Evolutionary conservation across 495 filamentous ascomycete genomes (phyloP).

Genomic region (Penicillium paradoxum): DNA sequence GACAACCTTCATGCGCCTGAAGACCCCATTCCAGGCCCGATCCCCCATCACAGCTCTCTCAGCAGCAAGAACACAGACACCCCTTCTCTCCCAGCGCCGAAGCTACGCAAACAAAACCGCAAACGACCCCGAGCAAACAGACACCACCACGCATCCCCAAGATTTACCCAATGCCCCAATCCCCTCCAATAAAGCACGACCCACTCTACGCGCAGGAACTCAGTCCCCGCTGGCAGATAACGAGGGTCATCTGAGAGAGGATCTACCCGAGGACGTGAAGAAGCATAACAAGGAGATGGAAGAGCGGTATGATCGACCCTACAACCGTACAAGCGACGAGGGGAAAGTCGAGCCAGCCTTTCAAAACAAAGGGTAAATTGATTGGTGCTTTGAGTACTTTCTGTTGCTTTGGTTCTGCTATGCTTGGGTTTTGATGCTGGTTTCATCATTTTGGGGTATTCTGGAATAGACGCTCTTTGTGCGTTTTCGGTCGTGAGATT

Average conservation of each 20-base stretch:
- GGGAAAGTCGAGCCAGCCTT: conserved; percentile 26
- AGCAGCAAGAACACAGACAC: not conserved
- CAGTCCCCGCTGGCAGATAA: conserved; percentile 31
- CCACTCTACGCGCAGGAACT: conserved; percentile 31
- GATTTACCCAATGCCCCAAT: conserved; percentile 15
- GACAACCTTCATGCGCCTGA: conserved; percentile 8
- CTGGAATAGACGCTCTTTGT: not conserved
- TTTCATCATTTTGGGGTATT: not conserved
- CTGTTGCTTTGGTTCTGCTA: not conserved
- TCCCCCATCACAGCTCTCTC: not conserved
- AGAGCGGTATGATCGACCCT: conserved; percentile 34
- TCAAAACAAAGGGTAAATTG: not conserved
- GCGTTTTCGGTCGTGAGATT: too few species aligned
- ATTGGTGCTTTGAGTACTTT: not conserved
- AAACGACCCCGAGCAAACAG: not conserved
- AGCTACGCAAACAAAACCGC: conserved; percentile 6
- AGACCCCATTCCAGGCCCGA: not conserved
- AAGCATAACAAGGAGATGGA: conserved; percentile 36
- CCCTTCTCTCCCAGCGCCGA: not conserved
- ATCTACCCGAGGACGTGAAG: conserved; percentile 38
- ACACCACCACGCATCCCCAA: not conserved
- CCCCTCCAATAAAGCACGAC: conserved; percentile 36
- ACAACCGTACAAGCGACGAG: conserved; percentile 35
- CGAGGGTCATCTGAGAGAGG: conserved; percentile 21
- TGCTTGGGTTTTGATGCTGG: not conserved